Base-by-base conservation (phyloP, 371 early-diverging fungal species). In the Gilbertella persicaria region DNA sequence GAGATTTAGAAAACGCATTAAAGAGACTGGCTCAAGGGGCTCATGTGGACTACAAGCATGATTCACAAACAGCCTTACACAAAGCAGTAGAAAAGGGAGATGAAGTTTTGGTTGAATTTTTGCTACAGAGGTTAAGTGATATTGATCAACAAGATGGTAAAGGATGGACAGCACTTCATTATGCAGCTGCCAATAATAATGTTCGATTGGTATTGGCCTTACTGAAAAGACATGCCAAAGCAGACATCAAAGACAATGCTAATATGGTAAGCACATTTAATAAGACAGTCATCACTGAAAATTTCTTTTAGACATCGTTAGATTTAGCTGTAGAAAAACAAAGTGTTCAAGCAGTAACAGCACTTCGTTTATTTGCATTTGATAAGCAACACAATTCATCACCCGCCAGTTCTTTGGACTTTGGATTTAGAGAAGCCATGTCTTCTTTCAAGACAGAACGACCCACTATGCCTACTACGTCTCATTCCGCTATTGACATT, bases 101-200 rank as follows among this genome's bases (percentile, higher is more conserved):
- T 55, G 80, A 82, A 25, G 55, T 80, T 12, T 67, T 75, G 3
- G 76, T 83, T 1, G 91, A 90, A 60, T 89, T 92, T 45, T 64
- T 91, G 17, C 61, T 89, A 44, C 82, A 82, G 41, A 89, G 90
- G 83, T 75, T 69, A 25, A 73, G 83, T 33, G 83, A 90, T 53
- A 71, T 88, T 10, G 78, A 91, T 52, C 71, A 69, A 6, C 45
- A 65, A 33, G 89, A 91, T 60, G 71, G 50, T 1, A 60, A 70
- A 4, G 91, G 91, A n/a, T 79, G 87, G 76, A 82, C 91, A 16
- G 79, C 87, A 14, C 60, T 96, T 41, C 95, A 94, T 60, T 81
- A 81, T 61, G 95, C 94, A 0, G 85, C 85, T 40, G 79, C 82
- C 12, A 75, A 72, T 36, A 87, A 86, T 41, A 85, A 88, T 57